A percentile compares a stretch with the other conserved stretches of the same genome.
Evolutionary conservation across 768 basidiomycete species (phyloP).

Genomic region (Floccularia luteovirens): DNA sequence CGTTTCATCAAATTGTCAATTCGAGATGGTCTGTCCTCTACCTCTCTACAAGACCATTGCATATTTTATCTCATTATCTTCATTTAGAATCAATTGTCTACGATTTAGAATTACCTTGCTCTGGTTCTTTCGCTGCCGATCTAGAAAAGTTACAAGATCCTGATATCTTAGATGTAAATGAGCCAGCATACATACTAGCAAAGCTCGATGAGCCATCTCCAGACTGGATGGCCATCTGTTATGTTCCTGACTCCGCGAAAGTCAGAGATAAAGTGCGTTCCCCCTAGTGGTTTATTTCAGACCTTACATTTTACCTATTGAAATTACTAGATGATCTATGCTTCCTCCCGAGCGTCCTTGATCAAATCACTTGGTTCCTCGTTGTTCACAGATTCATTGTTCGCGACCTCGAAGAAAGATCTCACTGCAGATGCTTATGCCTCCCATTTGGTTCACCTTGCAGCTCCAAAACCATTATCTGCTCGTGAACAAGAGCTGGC

Average conservation of each 20-base stretch:
- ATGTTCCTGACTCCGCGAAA: conserved; percentile 77
- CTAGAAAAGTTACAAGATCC: conserved; percentile 44
- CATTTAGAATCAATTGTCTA: conserved; percentile 60
- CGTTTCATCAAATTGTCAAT: conserved; percentile 79
- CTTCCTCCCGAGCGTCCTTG: conserved; percentile 65
- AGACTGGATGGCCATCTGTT: conserved; percentile 71
- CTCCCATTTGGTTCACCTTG: conserved; percentile 60
- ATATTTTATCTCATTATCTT: conserved; percentile 10
- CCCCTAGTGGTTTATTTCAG: not conserved
- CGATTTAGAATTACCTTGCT: conserved; percentile 39
- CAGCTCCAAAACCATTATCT: conserved; percentile 78
- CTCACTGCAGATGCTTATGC: conserved; percentile 64
- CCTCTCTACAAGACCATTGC: conserved; percentile 6
- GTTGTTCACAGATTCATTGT: conserved; percentile 66
- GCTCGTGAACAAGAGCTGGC: conserved; percentile 77
- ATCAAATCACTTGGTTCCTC: conserved; percentile 70
- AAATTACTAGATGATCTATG: conserved; percentile 78
- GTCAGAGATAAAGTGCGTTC: conserved; percentile 69
- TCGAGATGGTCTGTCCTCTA: conserved; percentile 48
- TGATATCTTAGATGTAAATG: conserved; percentile 44
- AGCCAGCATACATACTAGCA: conserved; percentile 72
- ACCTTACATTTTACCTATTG: conserved; percentile 1
- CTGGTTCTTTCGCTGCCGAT: conserved; percentile 54
- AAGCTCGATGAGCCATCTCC: conserved; percentile 50
- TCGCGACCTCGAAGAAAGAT: conserved; percentile 68